Base-by-base conservation (phyloP, 345 rosid genomes). In the Carallia brachiata region DNA sequence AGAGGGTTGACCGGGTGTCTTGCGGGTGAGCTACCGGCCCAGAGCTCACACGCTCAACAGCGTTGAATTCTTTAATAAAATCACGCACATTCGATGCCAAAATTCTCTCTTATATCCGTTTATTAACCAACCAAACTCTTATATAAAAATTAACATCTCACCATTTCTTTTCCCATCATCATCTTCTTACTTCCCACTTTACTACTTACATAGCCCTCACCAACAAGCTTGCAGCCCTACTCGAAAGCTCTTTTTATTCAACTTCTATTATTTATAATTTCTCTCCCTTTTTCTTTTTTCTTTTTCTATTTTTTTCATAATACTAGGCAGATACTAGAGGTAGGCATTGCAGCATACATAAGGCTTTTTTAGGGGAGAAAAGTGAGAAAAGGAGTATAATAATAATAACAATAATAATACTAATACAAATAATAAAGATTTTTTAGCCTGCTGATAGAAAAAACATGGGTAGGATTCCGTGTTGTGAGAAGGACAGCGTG, bases 11-110 rank as follows among this genome's bases (percentile, higher is more conserved):
- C 96, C 94, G 68, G 83, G 93, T 80, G 87, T 74, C 79, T 78
- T 81, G 89, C 77, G 96, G 93, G 92, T 94, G 97, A 88, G 88
- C 92, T 86, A 94, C 93, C 97, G 57, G 90, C 87, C 83, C 36
- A 75, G 72, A 71, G 75, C 83, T 88, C 97, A 90, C 96, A 89
- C 96, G 80, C 93, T 56, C 97, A 77, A 75, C 52, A 73, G 97
- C 92, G 95, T 94, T 88, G 96, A 94, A 90, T 94, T 91, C 87
- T 91, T 90, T 90, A 87, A 85, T 83, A 63, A 78, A 66, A 77
- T 90, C 97, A 91, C 84, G 97, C 97, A 80, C 80, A 81, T 88
- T 85, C 81, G 84, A 74, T 89, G 91, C 74, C 60, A 44, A 9
- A 4, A 19, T 37, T 40, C 47, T 40, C 48, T 47, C 48, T 50